phyloP scores from a whole-genome alignment of 768 basidiomycete species.

The Tremella mesenterica region DNA sequence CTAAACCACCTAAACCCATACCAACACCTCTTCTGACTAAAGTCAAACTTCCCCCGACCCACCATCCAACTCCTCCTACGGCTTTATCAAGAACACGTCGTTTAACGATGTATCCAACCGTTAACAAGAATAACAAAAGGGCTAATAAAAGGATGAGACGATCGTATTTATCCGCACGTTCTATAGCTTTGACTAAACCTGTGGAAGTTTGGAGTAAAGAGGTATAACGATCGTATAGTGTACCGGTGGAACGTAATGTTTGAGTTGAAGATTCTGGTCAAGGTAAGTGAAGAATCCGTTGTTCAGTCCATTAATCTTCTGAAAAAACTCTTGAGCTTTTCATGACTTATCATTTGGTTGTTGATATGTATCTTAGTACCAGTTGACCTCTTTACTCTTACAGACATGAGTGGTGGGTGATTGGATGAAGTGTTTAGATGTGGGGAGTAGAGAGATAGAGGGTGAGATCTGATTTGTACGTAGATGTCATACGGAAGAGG shows the following conservation, averaged over 20 bases:
- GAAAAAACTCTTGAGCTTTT: not conserved
- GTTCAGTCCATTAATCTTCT: not conserved
- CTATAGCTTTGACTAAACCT: slow-evolving; percentile 74
- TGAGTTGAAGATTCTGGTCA: slow-evolving; percentile 63
- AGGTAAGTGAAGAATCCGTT: not conserved
- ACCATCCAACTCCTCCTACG: slow-evolving; percentile 73
- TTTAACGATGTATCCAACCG: slow-evolving; percentile 78
- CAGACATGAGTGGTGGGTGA: not conserved
- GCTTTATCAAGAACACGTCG: slow-evolving; percentile 74
- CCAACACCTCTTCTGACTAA: slow-evolving; percentile 25
- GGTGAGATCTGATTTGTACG: not conserved
- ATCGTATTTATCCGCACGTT: slow-evolving; percentile 86
- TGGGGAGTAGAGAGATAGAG: not conserved
- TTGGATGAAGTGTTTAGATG: not conserved
- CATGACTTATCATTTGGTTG: not conserved
- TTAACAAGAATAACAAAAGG: slow-evolving; percentile 72
- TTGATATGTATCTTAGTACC: too few species aligned
- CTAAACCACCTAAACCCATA: not conserved
- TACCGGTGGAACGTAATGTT: slow-evolving; percentile 63
- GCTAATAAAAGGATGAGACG: slow-evolving; percentile 72
- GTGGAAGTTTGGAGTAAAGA: slow-evolving; percentile 62
- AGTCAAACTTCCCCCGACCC: slow-evolving; percentile 48
- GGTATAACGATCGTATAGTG: slow-evolving; percentile 58
- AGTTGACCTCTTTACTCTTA: too few species aligned
- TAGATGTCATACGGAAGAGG: too few species aligned